Percentiles rank a stretch among this genome's conserved stretches.
phyloP scores from a whole-genome alignment of 1,284 basidiomycete genomes.

The Schizophyllum amplum region DNA sequence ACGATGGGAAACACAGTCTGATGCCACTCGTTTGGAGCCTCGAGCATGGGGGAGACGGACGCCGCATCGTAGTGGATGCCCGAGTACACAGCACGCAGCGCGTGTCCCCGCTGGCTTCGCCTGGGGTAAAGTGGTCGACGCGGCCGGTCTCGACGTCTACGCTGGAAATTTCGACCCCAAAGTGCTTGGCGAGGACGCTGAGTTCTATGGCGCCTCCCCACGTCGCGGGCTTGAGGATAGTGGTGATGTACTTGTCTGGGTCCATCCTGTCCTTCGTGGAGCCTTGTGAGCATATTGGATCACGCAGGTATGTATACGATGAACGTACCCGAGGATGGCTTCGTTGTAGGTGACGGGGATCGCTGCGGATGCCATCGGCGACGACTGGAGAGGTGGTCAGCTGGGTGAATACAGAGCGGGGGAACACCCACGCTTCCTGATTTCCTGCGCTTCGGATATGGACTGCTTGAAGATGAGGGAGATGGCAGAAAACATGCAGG shows the following conservation, averaged over 20 bases:
- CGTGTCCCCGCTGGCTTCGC: conserved; percentile 16
- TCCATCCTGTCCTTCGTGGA: conserved; percentile 38
- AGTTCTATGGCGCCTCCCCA: conserved; percentile 97
- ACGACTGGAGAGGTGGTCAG: conserved; percentile 48
- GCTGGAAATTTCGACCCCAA: conserved; percentile 78
- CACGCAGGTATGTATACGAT: not conserved
- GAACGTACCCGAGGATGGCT: conserved; percentile 71
- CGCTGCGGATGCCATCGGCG: conserved; percentile 66
- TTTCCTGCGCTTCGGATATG: conserved; percentile 52
- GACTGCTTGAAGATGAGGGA: conserved; percentile 81
- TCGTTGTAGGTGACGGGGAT: conserved; percentile 73
- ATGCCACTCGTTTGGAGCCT: conserved; percentile 79
- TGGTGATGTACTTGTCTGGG: conserved; percentile 68
- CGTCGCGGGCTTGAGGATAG: conserved; percentile 69
- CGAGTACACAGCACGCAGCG: conserved; percentile 79
- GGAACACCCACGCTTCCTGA: conserved; percentile 52
- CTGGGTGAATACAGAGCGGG: conserved; percentile 1
- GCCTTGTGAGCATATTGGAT: conserved; percentile 1
- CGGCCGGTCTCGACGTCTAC: conserved; percentile 89
- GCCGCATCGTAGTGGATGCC: conserved; percentile 94
- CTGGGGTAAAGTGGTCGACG: conserved; percentile 77
- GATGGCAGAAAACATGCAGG: conserved; percentile 84
- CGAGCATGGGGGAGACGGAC: conserved; percentile 68
- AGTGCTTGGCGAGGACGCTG: conserved; percentile 74
- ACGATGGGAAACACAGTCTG: conserved; percentile 75